Conservation (phyloP, 352 stramenopile genomes). For the Phytopythium chamaehyphon region DNA sequence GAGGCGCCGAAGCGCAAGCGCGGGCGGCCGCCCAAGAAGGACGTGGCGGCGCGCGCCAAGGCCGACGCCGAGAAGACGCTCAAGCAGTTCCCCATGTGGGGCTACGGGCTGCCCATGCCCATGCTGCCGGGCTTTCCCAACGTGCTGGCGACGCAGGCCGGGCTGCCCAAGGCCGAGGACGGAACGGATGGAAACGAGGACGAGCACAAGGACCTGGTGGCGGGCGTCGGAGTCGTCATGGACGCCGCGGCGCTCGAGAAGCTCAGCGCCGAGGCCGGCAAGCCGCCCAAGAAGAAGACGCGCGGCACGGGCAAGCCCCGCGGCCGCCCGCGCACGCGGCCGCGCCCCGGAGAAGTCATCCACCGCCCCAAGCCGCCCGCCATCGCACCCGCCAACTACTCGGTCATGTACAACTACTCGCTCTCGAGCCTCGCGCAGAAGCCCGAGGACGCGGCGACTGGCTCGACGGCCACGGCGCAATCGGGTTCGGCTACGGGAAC, state of each 20-base stretch:
- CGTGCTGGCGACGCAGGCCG: conserved; percentile 27
- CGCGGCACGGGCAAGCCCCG: conserved; percentile 67
- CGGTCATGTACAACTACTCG: conserved; percentile 75
- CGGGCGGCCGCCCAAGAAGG: conserved; percentile 63
- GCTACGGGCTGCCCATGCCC: conserved; percentile 52
- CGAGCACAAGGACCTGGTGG: conserved; percentile 21
- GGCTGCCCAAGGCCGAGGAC: conserved; percentile 27
- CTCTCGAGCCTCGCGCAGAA: conserved; percentile 51
- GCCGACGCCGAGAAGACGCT: conserved; percentile 47
- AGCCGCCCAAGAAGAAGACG: conserved; percentile 73
- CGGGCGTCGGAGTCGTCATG: conserved; percentile 17
- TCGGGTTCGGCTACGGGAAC: conserved; percentile 12
- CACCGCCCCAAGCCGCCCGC: conserved; percentile 60
- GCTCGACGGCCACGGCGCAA: conserved; percentile 14
- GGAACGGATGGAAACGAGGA: conserved; percentile 11
- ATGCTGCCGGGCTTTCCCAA: conserved; percentile 40
- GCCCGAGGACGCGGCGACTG: conserved; percentile 34
- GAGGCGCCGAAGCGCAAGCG: conserved; percentile 66
- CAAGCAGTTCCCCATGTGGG: conserved; percentile 65
- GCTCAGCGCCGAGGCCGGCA: conserved; percentile 18
- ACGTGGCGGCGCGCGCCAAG: conserved; percentile 44
- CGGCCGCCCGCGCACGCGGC: conserved; percentile 63
- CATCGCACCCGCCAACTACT: conserved; percentile 73
- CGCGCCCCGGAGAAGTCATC: conserved; percentile 72
- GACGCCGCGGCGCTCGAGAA: conserved; percentile 10